These are phyloP conservation scores for Talaromyces proteolyticus DNA, from an alignment of 495 filamentous ascomycete genomes.

Conservation along the genomic window DNA sequence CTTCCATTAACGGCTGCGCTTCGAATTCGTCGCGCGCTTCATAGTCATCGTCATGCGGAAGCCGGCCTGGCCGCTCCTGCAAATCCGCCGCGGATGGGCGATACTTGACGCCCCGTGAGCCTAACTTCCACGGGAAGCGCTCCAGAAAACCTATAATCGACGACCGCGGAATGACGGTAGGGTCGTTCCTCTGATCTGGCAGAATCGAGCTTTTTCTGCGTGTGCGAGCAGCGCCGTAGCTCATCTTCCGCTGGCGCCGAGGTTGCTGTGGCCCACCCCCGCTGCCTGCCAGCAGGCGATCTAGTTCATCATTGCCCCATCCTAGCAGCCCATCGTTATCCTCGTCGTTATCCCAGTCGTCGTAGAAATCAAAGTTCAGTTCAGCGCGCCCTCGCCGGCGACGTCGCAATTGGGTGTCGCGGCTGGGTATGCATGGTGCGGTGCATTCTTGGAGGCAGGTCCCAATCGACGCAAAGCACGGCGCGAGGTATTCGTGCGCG, in stretches of 20 bases:
- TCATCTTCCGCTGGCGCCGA: constrained; percentile 74
- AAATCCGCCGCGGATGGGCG: constrained; percentile 87
- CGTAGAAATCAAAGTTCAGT: constrained; percentile 93
- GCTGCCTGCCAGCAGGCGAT: constrained; percentile 76
- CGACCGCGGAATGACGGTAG: constrained; percentile 85
- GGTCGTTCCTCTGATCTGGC: constrained; percentile 61
- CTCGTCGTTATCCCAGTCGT: constrained; percentile 88
- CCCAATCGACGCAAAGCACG: constrained; percentile 65
- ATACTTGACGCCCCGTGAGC: constrained; percentile 73
- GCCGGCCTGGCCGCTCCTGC: constrained; percentile 72
- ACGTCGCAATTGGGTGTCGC: constrained; percentile 68
- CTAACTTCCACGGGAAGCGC: constrained; percentile 78
- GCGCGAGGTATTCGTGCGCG: constrained; percentile 74
- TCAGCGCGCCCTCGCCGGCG: constrained; percentile 65
- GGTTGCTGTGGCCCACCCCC: constrained; percentile 61
- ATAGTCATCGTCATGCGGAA: constrained; percentile 26
- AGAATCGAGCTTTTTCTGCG: constrained; percentile 61
- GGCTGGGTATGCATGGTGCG: constrained; percentile 63
- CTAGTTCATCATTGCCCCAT: constrained; percentile 80
- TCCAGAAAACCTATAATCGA: constrained; percentile 81
- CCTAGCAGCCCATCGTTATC: constrained; percentile 57
- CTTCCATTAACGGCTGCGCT: constrained; percentile 66
- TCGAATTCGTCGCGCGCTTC: constrained; percentile 29
- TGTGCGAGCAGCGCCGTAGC: constrained; percentile 67
- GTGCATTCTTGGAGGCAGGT: constrained; percentile 65